Evolutionary conservation across 805 yeast species (phyloP).

Genomic region (Candida railenensis): DNA sequence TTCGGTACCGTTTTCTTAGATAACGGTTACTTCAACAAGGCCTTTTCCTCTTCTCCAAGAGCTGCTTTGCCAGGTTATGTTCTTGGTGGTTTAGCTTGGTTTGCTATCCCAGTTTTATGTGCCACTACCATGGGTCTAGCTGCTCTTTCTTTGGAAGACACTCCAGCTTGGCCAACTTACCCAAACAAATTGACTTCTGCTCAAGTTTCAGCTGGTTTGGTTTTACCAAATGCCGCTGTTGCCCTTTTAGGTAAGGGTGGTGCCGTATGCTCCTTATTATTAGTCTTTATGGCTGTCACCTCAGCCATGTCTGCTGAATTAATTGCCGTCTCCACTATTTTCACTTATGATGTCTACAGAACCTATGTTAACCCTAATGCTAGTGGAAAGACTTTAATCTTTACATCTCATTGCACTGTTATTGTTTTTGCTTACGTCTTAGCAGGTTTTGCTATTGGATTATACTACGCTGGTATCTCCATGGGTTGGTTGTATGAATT

Average conservation of each 20-base stretch:
- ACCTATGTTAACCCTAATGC: conserved; percentile 79
- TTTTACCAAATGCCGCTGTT: conserved; percentile 74
- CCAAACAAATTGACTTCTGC: conserved; percentile 63
- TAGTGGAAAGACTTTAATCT: conserved; percentile 67
- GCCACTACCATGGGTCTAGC: conserved; percentile 89
- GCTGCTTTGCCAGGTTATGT: conserved; percentile 87
- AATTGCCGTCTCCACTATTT: conserved; percentile 81
- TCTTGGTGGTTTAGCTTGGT: conserved; percentile 88
- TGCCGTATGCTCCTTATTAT: conserved; percentile 74
- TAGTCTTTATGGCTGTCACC: conserved; percentile 90
- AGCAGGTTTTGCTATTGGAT: conserved; percentile 83
- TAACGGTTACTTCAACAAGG: conserved; percentile 87
- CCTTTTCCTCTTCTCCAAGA: conserved; percentile 80
- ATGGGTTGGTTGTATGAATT: conserved; percentile 86
- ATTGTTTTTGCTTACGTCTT: conserved; percentile 55
- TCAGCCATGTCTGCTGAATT: conserved; percentile 91
- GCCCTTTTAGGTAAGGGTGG: conserved; percentile 87
- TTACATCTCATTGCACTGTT: conserved; percentile 67
- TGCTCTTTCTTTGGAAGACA: conserved; percentile 67
- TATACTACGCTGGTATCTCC: conserved; percentile 76
- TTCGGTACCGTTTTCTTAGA: conserved; percentile 87
- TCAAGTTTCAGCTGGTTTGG: conserved; percentile 81
- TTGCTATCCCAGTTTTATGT: conserved; percentile 80
- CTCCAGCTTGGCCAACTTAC: conserved; percentile 76
- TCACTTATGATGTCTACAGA: conserved; percentile 84